Evolutionary conservation across 768 basidiomycete genomes (phyloP), one percentile per base, ranked within the genome.

Genomic region (Polyporus arcularius): DNA sequence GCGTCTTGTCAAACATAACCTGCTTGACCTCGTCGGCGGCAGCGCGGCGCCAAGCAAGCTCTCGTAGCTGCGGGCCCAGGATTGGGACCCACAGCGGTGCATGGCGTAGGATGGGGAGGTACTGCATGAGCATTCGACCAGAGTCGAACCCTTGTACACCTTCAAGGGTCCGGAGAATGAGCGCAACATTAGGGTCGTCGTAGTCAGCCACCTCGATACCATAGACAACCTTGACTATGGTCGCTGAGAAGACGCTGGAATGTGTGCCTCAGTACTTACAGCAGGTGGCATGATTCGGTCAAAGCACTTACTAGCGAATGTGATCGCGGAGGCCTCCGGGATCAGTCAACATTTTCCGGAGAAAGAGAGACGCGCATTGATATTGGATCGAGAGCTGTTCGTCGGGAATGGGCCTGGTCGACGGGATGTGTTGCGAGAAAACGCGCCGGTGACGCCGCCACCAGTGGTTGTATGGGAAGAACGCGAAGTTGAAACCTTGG

Each of bases 141-240:
- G 57, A 16, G 6, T 48, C 21, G 21, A 58, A 21, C 41, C 46
- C 48, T 15, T 53, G 57, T 18, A 63, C 14, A 7, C 53, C 57
- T 2, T 16, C 31, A 9, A 54, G 45, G 28, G 35, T 50, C 38
- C 60, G 53, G 26, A 66, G 61, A 16, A 64, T 61, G 39, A 60
- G 32, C 31, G 35, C 50, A 35, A 70, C 42, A 41, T 52, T 61
- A 5, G 49, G 31, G 51, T 70, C 69, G 39, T 63, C 35, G 14
- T 54, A 52, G 18, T 40, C 48, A 38, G 49, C 48, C 21, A 68
- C 55, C 16, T 60, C 56, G 53, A 67, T 51, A 18, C 67, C 67
- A 43, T 68, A 68, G 9, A 55, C 62, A 8, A 66, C 45, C 47
- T 48, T 55, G 58, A 68, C 42, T 18, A 68, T 68, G 11, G 62